phyloP scores from a whole-genome alignment of 2,329 filamentous ascomycete genomes.

The Cercospora sp. region DNA sequence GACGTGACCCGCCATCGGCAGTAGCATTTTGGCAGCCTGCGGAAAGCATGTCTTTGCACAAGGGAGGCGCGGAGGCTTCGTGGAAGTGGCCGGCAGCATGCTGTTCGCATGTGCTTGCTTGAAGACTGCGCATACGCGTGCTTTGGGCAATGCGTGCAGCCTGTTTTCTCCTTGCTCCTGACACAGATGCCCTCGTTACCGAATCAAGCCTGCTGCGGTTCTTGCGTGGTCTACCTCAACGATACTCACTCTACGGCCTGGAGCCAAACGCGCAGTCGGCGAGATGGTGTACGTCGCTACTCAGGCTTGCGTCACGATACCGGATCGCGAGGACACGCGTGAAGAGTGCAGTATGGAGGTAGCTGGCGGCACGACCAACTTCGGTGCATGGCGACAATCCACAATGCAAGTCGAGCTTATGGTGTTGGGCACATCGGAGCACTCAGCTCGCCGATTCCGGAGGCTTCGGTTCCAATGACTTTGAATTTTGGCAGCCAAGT shows the following conservation, averaged over 20 bases:
- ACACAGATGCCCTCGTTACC: not conserved
- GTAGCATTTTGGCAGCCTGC: not conserved
- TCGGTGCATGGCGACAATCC: not conserved
- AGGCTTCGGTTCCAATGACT: conserved; percentile 1
- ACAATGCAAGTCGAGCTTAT: not conserved
- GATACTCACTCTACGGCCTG: not conserved
- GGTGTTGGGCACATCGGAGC: not conserved
- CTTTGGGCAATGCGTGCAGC: not conserved
- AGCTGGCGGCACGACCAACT: not conserved
- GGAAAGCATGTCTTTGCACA: not conserved
- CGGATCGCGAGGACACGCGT: not conserved
- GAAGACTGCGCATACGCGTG: not conserved
- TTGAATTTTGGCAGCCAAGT: conserved; percentile 3
- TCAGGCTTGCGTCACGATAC: not conserved
- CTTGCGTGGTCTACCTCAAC: not conserved
- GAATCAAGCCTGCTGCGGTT: not conserved
- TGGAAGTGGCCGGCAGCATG: not conserved
- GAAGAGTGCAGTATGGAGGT: not conserved
- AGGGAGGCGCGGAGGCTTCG: not conserved
- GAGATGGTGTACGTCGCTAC: not conserved
- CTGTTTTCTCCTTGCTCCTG: not conserved
- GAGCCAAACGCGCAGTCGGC: not conserved
- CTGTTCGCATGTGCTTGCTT: not conserved
- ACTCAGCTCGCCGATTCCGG: conserved; percentile 10
- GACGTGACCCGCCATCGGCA: not conserved